phyloP scores from a whole-genome alignment of 805 yeast species.

The Metschnikowia matae region DNA sequence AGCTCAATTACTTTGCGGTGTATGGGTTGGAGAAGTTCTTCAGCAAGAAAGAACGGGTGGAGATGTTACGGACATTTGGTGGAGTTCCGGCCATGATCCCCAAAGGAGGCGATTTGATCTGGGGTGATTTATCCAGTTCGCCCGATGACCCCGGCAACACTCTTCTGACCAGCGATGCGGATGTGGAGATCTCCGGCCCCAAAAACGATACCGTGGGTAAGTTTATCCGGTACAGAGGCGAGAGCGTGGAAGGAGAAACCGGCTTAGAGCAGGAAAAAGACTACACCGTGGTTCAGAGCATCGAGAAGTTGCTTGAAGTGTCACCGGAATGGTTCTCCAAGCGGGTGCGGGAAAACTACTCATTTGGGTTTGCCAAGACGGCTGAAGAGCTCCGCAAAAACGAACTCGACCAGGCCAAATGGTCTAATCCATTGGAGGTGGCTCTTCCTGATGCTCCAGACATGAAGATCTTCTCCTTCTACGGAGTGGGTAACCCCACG shows the following conservation, averaged over 20 bases:
- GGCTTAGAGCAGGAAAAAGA: conserved; percentile 30
- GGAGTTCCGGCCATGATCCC: conserved; percentile 96
- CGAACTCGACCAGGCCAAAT: conserved; percentile 68
- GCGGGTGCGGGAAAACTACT: conserved; percentile 66
- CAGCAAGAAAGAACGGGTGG: conserved; percentile 82
- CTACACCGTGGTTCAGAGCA: conserved; percentile 61
- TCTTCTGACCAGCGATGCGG: conserved; percentile 18
- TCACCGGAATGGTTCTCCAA: conserved; percentile 75
- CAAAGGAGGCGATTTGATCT: conserved; percentile 84
- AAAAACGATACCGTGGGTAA: conserved; percentile 56
- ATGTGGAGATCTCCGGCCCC: conserved; percentile 19
- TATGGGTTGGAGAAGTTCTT: conserved; percentile 93
- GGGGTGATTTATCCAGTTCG: conserved; percentile 71
- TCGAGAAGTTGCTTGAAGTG: conserved; percentile 58
- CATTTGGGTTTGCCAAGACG: conserved; percentile 69
- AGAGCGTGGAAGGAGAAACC: conserved; percentile 21
- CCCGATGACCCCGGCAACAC: conserved; percentile 62
- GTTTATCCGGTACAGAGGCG: conserved; percentile 58
- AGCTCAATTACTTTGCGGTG: conserved; percentile 85
- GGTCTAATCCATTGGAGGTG: conserved; percentile 95
- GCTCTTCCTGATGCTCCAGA: conserved; percentile 92
- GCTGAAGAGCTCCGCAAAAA: conserved; percentile 57
- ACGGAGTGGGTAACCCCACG: conserved; percentile 96
- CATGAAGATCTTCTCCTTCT: conserved; percentile 81
- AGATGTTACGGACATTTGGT: conserved; percentile 83